phyloP scores from a whole-genome alignment of 192 early-diverging fungal species.

The Obelidium mucronatum region DNA sequence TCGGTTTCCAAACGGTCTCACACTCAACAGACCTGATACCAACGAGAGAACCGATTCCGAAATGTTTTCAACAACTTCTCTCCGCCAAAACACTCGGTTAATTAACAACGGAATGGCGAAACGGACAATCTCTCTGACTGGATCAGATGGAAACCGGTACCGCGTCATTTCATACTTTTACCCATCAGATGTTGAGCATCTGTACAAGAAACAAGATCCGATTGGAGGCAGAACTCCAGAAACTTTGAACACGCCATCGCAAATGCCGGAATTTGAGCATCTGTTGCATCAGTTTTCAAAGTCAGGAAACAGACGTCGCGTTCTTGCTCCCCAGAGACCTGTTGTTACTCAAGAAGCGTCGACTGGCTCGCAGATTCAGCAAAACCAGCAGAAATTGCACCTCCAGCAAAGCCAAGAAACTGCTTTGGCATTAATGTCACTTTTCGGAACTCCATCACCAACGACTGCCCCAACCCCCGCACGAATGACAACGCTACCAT shows the following conservation, averaged over 20 bases:
- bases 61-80: not conserved
- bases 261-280: conserved; percentile 13
- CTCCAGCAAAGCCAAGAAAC: too few species aligned
- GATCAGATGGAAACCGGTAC: conserved; percentile 8
- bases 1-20: not conserved
- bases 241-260: not conserved
- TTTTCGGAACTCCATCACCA: too few species aligned
- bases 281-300: not conserved
- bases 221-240: not conserved
- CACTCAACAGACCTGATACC: not conserved
- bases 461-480: too few species aligned
- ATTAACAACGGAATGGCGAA: conserved; percentile 14
- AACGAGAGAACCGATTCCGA: not conserved
- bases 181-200: conserved; percentile 11
- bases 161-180: conserved; percentile 1
- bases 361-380: too few species aligned
- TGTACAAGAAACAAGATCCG: not conserved
- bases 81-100: not conserved
- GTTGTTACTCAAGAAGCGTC: too few species aligned
- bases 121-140: conserved; percentile 10
- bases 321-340: too few species aligned
- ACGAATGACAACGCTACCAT: too few species aligned
- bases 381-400: too few species aligned
- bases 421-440: too few species aligned
- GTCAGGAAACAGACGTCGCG: too few species aligned